These are phyloP conservation scores for Teunomyces pallodes DNA, from an alignment of 805 yeast genomes.

Conservation along the genomic window DNA sequence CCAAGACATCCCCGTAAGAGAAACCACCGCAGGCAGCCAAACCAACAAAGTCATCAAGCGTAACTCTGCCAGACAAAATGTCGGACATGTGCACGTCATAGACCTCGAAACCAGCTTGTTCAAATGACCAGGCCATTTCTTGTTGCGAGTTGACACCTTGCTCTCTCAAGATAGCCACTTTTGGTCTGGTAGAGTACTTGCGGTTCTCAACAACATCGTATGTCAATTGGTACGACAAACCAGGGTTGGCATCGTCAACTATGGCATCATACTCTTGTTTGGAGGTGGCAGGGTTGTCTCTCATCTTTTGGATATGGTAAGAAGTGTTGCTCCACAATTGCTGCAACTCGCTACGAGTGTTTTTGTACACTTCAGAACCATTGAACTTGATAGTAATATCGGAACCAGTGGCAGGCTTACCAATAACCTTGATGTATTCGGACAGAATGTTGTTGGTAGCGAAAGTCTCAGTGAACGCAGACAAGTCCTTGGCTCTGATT, in stretches of 20 bases:
- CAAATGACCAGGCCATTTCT: conserved; percentile 98
- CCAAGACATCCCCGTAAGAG: conserved; percentile 97
- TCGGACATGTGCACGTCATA: conserved; percentile 97
- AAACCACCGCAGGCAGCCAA: conserved; percentile 99
- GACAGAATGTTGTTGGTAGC: conserved; percentile 55
- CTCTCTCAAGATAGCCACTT: conserved; percentile 94
- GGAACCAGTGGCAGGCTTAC: conserved; percentile 55
- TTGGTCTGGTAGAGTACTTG: conserved; percentile 51
- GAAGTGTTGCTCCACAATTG: conserved; percentile 86
- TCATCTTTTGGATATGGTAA: conserved; percentile 80
- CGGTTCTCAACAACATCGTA: conserved; percentile 44
- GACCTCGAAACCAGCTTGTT: conserved; percentile 91
- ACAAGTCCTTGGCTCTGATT: conserved; percentile 52
- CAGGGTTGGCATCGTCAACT: conserved; percentile 83
- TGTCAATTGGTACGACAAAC: conserved; percentile 77
- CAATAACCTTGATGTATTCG: conserved; percentile 59
- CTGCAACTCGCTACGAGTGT: conserved; percentile 70
- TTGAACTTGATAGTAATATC: conserved; percentile 49
- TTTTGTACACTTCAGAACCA: conserved; percentile 44
- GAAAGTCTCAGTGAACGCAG: conserved; percentile 55
- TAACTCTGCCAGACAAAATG: conserved; percentile 67
- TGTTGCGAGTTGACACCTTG: conserved; percentile 98
- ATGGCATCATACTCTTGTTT: conserved; percentile 79
- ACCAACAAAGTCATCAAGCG: conserved; percentile 81
- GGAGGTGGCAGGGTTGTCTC: conserved; percentile 92